These are phyloP conservation scores for Przewalskia tangutica DNA, from an alignment of 257 asterid genomes.

Conservation along the genomic window DNA sequence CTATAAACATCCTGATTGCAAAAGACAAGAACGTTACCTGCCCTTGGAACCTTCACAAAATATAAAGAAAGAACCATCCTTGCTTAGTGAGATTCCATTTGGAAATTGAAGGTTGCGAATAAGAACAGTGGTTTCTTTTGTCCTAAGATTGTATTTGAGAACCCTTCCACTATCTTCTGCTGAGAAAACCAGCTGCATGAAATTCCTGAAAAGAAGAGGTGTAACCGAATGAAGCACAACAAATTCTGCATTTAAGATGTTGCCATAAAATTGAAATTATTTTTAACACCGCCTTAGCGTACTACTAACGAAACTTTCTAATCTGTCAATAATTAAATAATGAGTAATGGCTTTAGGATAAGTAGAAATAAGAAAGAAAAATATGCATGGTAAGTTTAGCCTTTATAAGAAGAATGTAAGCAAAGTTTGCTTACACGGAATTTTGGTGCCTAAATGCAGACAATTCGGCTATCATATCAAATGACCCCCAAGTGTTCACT, in stretches of 20 bases:
- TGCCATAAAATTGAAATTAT: too few relatives aligned
- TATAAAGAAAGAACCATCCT: conserved; percentile 73
- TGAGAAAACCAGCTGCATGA: conserved; percentile 65
- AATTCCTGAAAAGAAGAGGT: conserved; percentile 43
- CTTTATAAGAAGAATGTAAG: background rate
- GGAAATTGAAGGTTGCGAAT: conserved; percentile 68
- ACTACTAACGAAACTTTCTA: background rate
- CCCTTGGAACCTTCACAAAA: conserved; percentile 71
- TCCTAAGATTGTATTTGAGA: conserved; percentile 56
- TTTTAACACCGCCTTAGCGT: background rate
- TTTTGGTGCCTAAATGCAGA: background rate
- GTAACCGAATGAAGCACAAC: background rate
- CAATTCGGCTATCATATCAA: background rate
- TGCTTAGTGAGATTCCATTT: conserved; percentile 79
- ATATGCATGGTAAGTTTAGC: background rate
- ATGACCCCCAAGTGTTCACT: background rate
- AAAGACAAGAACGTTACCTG: conserved; percentile 30
- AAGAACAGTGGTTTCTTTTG: conserved; percentile 68
- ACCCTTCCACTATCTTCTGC: conserved; percentile 80
- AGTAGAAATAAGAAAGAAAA: background rate
- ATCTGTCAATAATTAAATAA: background rate
- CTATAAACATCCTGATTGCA: conserved; percentile 1
- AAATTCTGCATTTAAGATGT: background rate
- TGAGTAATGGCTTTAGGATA: background rate
- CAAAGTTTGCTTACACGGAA: background rate